Conservation (phyloP, 179 eudicot species). For the Silene vulgaris region DNA sequence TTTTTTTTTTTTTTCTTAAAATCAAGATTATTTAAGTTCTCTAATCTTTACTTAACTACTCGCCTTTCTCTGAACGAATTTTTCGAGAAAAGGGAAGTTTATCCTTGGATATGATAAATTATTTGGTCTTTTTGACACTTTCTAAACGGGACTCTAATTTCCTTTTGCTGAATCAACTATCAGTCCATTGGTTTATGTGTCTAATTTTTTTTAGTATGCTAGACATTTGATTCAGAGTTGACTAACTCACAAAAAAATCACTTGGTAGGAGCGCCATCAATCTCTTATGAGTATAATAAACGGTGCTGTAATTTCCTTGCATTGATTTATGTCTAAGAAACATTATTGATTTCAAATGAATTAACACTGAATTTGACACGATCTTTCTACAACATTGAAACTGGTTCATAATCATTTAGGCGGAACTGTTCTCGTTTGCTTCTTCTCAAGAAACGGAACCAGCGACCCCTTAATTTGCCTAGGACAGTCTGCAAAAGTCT, state of each 20-base stretch:
- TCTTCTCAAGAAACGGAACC: too few species aligned
- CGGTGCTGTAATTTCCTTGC: not conserved
- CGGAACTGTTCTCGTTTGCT: too few species aligned
- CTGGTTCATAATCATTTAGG: not conserved
- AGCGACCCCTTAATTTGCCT: too few species aligned
- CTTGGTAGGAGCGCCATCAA: not conserved
- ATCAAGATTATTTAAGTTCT: too few species aligned
- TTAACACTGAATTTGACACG: not conserved
- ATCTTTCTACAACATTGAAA: not conserved
- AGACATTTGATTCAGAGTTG: conserved; percentile 6
- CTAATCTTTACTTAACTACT: too few species aligned
- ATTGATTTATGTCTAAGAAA: not conserved
- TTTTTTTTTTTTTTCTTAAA: too few species aligned
- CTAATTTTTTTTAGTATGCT: conserved; percentile 6
- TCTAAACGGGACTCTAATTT: not conserved
- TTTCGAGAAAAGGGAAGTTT: too few species aligned
- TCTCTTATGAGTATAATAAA: not conserved
- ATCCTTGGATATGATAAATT: not conserved
- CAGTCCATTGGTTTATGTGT: not conserved
- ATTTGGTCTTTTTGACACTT: not conserved
- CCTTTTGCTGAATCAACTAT: not conserved
- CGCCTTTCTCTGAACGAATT: too few species aligned
- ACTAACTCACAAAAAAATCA: not conserved
- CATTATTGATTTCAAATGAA: not conserved
- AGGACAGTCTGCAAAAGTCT: not conserved